Evolutionary conservation across 805 yeast species (phyloP).

Genomic region (Teunomyces atbi): DNA sequence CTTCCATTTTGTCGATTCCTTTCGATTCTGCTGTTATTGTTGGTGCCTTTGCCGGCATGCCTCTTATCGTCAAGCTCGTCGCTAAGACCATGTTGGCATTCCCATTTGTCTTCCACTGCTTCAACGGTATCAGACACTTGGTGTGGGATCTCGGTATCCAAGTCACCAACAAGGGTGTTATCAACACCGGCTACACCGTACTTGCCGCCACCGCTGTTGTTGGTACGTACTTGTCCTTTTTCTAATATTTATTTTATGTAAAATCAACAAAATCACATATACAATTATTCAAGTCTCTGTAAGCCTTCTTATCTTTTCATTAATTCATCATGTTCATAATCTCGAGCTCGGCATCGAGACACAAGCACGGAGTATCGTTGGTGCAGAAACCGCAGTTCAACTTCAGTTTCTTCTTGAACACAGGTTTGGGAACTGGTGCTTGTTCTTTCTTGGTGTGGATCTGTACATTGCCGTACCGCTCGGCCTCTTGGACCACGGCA

Average conservation of each 20-base stretch:
- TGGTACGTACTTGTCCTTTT: slow-evolving; percentile 58
- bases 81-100: slow-evolving; percentile 70
- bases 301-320: background rate
- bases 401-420: slow-evolving; percentile 17
- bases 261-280: background rate
- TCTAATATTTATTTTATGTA: slow-evolving; percentile 17
- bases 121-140: slow-evolving; percentile 90
- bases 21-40: slow-evolving; percentile 54
- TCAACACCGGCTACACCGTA: slow-evolving; percentile 86
- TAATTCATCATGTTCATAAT: slow-evolving; percentile 5
- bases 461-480: slow-evolving; percentile 12
- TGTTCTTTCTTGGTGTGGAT: slow-evolving; percentile 8
- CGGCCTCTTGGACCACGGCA: slow-evolving; percentile 7
- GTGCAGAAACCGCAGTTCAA: slow-evolving; percentile 38
- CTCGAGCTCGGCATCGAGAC: slow-evolving; percentile 37
- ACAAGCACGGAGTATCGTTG: slow-evolving; percentile 40
- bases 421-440: slow-evolving; percentile 2
- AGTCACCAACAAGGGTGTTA: slow-evolving; percentile 81
- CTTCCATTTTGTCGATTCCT: slow-evolving; percentile 57
- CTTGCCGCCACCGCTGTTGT: slow-evolving; percentile 59
- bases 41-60: slow-evolving; percentile 58
- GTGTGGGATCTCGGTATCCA: slow-evolving; percentile 88
- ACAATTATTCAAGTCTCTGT: background rate
- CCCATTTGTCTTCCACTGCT: slow-evolving; percentile 85
- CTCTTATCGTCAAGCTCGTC: slow-evolving; percentile 57